These are phyloP conservation scores for Stylosanthes scabra DNA, from an alignment of 331 rosid genomes.

Conservation along the genomic window DNA sequence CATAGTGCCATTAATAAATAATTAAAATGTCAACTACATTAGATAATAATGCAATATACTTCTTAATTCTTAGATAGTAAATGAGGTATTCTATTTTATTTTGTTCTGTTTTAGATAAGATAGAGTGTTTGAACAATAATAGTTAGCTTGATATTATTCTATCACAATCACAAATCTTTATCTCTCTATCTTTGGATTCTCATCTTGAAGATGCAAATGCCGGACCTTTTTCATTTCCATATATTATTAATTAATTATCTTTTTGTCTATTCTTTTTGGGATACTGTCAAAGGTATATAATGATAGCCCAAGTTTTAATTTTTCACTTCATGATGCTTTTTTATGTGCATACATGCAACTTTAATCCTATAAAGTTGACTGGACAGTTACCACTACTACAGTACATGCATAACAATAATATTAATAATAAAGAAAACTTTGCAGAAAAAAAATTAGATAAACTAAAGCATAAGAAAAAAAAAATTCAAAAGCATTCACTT, in stretches of 20 bases:
- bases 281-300: slow-evolving; percentile 38
- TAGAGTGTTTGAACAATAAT: too few species aligned
- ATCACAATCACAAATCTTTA: too few species aligned
- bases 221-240: slow-evolving; percentile 23
- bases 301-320: slow-evolving; percentile 41
- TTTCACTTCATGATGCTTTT: slow-evolving; percentile 18
- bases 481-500: slow-evolving; percentile 41
- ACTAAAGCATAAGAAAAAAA: neutral
- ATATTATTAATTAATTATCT: too few species aligned
- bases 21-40: too few species aligned
- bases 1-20: too few species aligned
- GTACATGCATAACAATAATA: slow-evolving; percentile 13
- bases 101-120: too few species aligned
- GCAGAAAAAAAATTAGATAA: neutral
- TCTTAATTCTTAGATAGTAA: too few species aligned
- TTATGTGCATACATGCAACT: slow-evolving; percentile 32
- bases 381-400: slow-evolving; percentile 19
- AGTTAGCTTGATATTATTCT: too few species aligned
- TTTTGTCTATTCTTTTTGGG: slow-evolving; percentile 39
- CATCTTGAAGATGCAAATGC: slow-evolving; percentile 34
- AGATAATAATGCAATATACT: too few species aligned
- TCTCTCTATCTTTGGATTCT: slow-evolving; percentile 53
- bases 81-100: too few species aligned
- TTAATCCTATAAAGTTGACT: slow-evolving; percentile 44
- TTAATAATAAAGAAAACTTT: slow-evolving; percentile 10